A percentile compares a stretch with the other conserved stretches of the same genome.
Conservation (phyloP, 768 basidiomycete genomes). For the Pleurotus pulmonarius region DNA sequence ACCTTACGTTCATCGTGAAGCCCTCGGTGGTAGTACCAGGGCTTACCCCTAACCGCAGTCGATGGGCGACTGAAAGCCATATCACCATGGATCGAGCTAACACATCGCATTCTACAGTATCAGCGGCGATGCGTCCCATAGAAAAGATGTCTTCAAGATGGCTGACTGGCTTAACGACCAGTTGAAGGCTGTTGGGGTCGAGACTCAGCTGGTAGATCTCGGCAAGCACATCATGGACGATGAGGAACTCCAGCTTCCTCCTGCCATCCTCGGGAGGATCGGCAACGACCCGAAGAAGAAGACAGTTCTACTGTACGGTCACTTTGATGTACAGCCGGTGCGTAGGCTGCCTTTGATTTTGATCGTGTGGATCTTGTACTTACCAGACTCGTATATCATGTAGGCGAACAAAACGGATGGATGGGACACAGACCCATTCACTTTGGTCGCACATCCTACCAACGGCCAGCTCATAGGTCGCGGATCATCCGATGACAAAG, state of each 20-base stretch:
- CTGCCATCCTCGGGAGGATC: slow-evolving; percentile 76
- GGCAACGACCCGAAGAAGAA: slow-evolving; percentile 88
- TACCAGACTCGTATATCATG: neutral
- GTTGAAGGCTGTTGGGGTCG: slow-evolving; percentile 74
- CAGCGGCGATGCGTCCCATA: slow-evolving; percentile 65
- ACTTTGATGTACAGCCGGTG: slow-evolving; percentile 94
- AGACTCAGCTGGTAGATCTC: slow-evolving; percentile 69
- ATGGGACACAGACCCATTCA: slow-evolving; percentile 87
- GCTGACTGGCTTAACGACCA: slow-evolving; percentile 74
- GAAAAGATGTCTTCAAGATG: slow-evolving; percentile 83
- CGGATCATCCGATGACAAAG: slow-evolving; percentile 90
- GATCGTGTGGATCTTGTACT: neutral
- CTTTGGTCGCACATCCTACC: slow-evolving; percentile 43
- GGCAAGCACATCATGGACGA: slow-evolving; percentile 71
- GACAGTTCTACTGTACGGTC: slow-evolving; percentile 91
- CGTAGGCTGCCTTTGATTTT: slow-evolving; percentile 15
- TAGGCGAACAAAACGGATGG: slow-evolving; percentile 62
- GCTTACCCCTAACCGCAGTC: neutral
- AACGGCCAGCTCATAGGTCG: slow-evolving; percentile 73
- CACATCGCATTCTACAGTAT: slow-evolving; percentile 37
- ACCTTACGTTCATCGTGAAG: neutral
- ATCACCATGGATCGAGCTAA: neutral
- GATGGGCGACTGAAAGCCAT: neutral
- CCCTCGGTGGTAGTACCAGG: neutral
- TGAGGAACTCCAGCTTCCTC: slow-evolving; percentile 70